Evolutionary conservation across 164 flowering plant genomes (phyloP).

Genomic region (Berberis thunbergii): DNA sequence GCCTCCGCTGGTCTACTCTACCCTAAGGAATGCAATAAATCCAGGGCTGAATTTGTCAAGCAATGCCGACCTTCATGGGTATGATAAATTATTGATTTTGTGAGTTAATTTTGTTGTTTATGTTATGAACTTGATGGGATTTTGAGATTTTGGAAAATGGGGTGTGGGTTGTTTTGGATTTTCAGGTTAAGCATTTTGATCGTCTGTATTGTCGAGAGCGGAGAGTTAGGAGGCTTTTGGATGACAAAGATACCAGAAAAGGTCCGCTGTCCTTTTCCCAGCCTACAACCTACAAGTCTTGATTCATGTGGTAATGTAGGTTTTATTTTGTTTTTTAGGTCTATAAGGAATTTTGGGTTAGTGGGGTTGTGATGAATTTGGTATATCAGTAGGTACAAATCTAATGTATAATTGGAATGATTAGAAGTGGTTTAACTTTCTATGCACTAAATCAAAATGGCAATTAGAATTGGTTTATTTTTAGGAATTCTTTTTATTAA

Average conservation of each 20-base stretch:
- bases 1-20: constrained; percentile 69
- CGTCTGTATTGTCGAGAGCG: constrained; percentile 60
- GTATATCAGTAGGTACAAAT: no score
- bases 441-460: no score
- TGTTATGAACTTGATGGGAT: neutral
- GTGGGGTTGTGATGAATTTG: no score
- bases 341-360: neutral
- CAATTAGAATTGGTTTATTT: no score
- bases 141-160: neutral
- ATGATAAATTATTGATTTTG: neutral
- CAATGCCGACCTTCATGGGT: constrained; percentile 86
- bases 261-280: constrained; percentile 86
- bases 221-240: constrained; percentile 71
- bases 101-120: neutral
- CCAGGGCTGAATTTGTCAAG: constrained; percentile 45
- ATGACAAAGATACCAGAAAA: constrained; percentile 55
- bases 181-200: constrained; percentile 95
- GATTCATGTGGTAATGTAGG: neutral
- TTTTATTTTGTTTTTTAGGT: neutral
- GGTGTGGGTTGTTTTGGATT: neutral
- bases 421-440: no score
- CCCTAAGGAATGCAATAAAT: constrained; percentile 56
- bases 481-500: no score
- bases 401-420: no score
- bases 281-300: constrained; percentile 53